Conservation (phyloP, 164 flowering plant genomes). For the Cinnamomum chago region DNA sequence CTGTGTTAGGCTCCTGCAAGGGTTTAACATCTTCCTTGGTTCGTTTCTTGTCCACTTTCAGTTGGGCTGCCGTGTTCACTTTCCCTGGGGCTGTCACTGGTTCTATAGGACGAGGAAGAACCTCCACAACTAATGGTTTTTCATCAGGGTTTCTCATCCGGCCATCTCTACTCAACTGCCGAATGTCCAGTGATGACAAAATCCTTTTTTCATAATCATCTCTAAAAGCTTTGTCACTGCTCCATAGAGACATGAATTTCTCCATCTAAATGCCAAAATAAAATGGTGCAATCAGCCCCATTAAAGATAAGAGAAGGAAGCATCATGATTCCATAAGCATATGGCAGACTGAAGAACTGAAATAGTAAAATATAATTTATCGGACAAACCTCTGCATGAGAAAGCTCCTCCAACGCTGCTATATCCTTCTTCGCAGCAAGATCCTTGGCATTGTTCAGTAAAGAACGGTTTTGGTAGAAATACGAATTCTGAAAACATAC, state of each 20-base stretch:
- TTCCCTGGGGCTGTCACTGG: constrained; percentile 33
- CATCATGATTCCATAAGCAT: no score
- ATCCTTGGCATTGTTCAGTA: constrained; percentile 52
- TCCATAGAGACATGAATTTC: constrained; percentile 68
- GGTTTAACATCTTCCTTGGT: constrained; percentile 51
- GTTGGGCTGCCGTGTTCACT: constrained; percentile 18
- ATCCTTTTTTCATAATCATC: constrained; percentile 78
- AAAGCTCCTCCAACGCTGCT: constrained; percentile 53
- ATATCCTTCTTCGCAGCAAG: constrained; percentile 76
- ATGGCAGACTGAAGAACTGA: background rate
- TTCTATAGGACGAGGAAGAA: constrained; percentile 25
- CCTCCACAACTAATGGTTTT: constrained; percentile 51
- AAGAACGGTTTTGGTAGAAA: constrained; percentile 47
- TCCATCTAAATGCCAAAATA: constrained; percentile 44
- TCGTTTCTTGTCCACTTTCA: constrained; percentile 33
- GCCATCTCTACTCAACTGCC: constrained; percentile 82
- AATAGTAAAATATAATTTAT: background rate
- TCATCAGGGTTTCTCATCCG: constrained; percentile 79
- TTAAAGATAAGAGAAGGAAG: background rate
- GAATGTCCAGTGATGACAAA: constrained; percentile 58
- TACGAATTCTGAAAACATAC: constrained; percentile 52
- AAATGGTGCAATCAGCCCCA: background rate
- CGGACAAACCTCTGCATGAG: constrained; percentile 51
- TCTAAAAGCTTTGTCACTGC: constrained; percentile 57
- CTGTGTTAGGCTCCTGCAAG: constrained; percentile 21